Percentiles rank a stretch among this genome's conserved stretches.
These are phyloP conservation scores for Apostasia shenzhenica DNA, from an alignment of 106 monocot species.

Conservation along the genomic window DNA sequence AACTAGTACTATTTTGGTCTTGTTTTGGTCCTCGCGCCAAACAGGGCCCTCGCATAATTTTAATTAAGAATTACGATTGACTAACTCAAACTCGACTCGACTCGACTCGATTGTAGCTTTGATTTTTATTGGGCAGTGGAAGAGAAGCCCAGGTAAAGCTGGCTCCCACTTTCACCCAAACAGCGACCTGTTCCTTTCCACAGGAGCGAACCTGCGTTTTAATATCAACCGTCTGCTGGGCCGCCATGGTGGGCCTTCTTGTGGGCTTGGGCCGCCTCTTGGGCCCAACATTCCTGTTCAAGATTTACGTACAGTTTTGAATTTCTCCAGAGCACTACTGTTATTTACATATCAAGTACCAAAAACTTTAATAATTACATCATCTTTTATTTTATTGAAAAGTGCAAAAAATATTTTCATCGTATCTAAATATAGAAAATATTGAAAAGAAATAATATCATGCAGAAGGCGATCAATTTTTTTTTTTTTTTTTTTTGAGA, in stretches of 20 bases:
- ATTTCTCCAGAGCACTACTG: no score
- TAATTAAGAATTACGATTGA: slow-evolving; percentile 14
- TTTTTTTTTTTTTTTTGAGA: no score
- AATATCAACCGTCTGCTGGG: slow-evolving; percentile 62
- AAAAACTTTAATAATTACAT: no score
- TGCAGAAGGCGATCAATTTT: no score
- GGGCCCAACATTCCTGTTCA: slow-evolving; percentile 47
- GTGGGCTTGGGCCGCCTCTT: slow-evolving; percentile 27
- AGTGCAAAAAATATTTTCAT: no score
- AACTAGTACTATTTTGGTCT: no score
- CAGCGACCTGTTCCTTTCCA: slow-evolving; percentile 53
- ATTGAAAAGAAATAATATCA: no score
- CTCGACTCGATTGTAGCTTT: slow-evolving; percentile 10
- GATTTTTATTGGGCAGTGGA: slow-evolving; percentile 36
- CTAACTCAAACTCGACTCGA: slow-evolving; percentile 41
- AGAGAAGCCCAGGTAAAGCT: slow-evolving; percentile 60
- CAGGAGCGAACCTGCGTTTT: slow-evolving; percentile 45
- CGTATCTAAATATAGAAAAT: no score
- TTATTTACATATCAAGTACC: no score
- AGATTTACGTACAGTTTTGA: slow-evolving; percentile 29
- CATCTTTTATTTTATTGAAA: no score
- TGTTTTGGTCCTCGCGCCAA: no score
- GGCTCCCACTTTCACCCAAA: slow-evolving; percentile 68
- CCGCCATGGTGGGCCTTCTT: slow-evolving; percentile 41
- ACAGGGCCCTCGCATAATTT: no score